Base-by-base conservation (phyloP, 1,139 yeast genomes). In the Suhomyces ambrosiae region DNA sequence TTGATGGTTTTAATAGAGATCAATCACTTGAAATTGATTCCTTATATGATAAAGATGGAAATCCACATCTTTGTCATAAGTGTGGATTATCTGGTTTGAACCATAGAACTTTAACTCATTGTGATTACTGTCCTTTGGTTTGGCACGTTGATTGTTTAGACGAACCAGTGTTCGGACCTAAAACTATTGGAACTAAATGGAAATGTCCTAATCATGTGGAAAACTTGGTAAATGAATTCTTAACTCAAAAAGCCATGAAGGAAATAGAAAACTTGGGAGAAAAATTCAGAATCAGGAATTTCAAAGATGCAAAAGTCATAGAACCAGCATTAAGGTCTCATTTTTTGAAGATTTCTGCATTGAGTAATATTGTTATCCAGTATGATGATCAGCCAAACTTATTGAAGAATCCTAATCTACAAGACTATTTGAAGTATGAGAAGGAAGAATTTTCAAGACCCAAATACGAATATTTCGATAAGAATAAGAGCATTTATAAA, bases 61-160 rank as follows among this genome's bases (percentile, higher is more conserved):
- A 69, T 12, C 82, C 92, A 0, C 67, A 79, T 37, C 63, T 84
- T 36, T 89, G 97, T 58, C 86, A 81, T 56, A 74, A 74, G 46
- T 92, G 98, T 65, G 83, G 85, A 1, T 70, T 61, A 32, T 84
- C 86, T 23, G 95, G 94, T 7, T 65, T 78, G 33, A 61, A 68
- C 11, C 46, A 75, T 62, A 42, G 74, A 67, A 45, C 74, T 60
- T 45, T 92, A 23, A 77, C 84, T 11, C 80, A 79, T 41, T 92
- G 98, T 59, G 97, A 90, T 54, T 85, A 82, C 52, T 92, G 98
- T 60, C 71, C 84, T 1, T 68, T 85, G n/a, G 76, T 82, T 10
- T 92, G 96, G 95, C 98, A 92, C 60, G 63, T 90, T 32, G 97
- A 92, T 61, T 92, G 98, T 60, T 61, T 92, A 9, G 72, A 74